Base-by-base conservation (phyloP, 495 filamentous ascomycete genomes). In the Darksidea phi region DNA sequence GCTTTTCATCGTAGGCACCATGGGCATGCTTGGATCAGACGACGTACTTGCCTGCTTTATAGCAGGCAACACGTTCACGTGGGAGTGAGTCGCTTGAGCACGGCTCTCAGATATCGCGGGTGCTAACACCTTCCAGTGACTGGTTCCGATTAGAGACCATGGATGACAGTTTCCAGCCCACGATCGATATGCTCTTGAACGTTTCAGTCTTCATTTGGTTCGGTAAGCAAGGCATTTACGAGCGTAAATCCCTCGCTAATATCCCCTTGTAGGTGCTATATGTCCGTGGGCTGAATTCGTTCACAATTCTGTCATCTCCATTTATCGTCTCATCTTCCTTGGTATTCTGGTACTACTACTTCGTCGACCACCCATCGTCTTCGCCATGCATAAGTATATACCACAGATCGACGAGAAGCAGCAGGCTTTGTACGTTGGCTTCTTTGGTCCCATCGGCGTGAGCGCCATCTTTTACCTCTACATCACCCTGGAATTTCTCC, bases 391-490 rank as follows among this genome's bases (percentile, higher is more conserved):
- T 73, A 86, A 83, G 71, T 79, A 81, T 52, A 92, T 96, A 49
- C 85, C 83, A 47, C 90, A 95, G 70, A 90, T 95, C 49, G 85
- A 91, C 59, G 81, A 87, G 41, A 65, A 82, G 7, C 76, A 77
- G 10, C 89, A 95, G 61, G 89, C 91, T 2, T 75, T 86, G 1
- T 95, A 95, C 63, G 88, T 91, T 28, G 93, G 91, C 5, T 95
- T 95, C 78, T 96, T 96, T 66, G 93, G 92, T 0, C 93, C 91
- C 11, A 93, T 97, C 59, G 92, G 93, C n/a, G 90, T 96, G 6
- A 90, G 87, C 45, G 90, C 91, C 3, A 80, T 96, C 43, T 96
- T 95, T 73, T 96, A 96, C 70, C 79, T 96, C 20, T 92, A 90
- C 63, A 77, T 95, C 65, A 84, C 81, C 34, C 75, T 87, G 1